Evolutionary conservation across 106 monocot genomes (phyloP).

Genomic region (Acorus gramineus): DNA sequence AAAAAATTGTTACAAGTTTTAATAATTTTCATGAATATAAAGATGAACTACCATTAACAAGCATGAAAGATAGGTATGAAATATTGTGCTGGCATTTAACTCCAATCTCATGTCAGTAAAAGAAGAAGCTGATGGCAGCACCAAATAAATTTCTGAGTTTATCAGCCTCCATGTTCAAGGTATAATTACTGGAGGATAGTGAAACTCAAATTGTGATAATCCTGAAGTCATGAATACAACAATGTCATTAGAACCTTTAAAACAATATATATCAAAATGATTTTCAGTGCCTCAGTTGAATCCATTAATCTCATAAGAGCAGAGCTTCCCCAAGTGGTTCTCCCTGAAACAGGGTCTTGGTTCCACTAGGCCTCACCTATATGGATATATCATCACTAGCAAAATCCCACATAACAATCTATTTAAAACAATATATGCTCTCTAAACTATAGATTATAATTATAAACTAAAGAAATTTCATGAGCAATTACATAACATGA

Average conservation of each 20-base stretch:
- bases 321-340: constrained; percentile 40
- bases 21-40: too few relatives aligned
- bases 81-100: constrained; percentile 51
- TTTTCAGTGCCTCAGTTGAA: constrained; percentile 20
- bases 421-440: background rate
- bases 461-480: background rate
- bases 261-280: background rate
- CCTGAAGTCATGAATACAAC: background rate
- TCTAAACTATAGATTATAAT: background rate
- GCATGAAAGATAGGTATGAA: background rate
- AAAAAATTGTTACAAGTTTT: too few relatives aligned
- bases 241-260: background rate
- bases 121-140: constrained; percentile 46
- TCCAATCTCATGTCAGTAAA: constrained; percentile 13
- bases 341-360: constrained; percentile 40
- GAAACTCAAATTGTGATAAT: constrained; percentile 17
- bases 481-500: too few relatives aligned
- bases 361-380: constrained; percentile 30
- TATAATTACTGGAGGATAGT: constrained; percentile 27
- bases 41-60: too few relatives aligned
- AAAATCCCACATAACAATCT: background rate
- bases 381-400: constrained; percentile 38
- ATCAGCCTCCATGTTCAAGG: constrained; percentile 19
- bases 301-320: constrained; percentile 26
- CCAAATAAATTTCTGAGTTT: constrained; percentile 18